Conservation (phyloP, 495 filamentous ascomycete genomes). For the Penicillium silybi region DNA sequence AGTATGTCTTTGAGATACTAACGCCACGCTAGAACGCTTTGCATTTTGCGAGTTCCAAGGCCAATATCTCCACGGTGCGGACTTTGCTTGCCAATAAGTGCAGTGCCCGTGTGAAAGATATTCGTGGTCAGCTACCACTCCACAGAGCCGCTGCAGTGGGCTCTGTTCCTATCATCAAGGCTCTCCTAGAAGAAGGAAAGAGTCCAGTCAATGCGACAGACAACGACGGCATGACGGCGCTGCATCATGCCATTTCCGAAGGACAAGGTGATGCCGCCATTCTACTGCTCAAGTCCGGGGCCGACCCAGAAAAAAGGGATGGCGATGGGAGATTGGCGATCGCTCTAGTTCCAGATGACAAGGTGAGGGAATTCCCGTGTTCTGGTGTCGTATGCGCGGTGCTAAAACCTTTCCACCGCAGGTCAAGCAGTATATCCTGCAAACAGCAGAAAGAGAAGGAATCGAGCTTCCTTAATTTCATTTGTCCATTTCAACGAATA, state of each 20-base stretch:
- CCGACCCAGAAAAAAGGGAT: conserved; percentile 77
- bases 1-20: neutral
- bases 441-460: conserved; percentile 79
- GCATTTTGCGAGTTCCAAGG: conserved; percentile 89
- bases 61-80: conserved; percentile 74
- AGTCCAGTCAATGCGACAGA: conserved; percentile 90
- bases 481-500: neutral
- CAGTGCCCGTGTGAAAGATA: conserved; percentile 79
- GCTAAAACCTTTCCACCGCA: conserved; percentile 22
- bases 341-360: conserved; percentile 78
- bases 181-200: conserved; percentile 68
- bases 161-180: conserved; percentile 75
- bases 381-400: neutral
- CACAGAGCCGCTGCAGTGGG: conserved; percentile 91
- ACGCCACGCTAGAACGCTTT: conserved; percentile 62
- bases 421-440: conserved; percentile 73
- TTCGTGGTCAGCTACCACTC: conserved; percentile 77
- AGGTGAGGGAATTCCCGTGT: conserved; percentile 41
- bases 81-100: conserved; percentile 72
- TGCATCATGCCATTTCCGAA: conserved; percentile 93
- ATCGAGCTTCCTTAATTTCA: conserved; percentile 54
- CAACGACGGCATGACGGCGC: conserved; percentile 71
- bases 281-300: conserved; percentile 75
- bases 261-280: conserved; percentile 90
- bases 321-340: conserved; percentile 67